phyloP scores from a whole-genome alignment of 352 stramenopile species.

The Lagenidium sp. region DNA sequence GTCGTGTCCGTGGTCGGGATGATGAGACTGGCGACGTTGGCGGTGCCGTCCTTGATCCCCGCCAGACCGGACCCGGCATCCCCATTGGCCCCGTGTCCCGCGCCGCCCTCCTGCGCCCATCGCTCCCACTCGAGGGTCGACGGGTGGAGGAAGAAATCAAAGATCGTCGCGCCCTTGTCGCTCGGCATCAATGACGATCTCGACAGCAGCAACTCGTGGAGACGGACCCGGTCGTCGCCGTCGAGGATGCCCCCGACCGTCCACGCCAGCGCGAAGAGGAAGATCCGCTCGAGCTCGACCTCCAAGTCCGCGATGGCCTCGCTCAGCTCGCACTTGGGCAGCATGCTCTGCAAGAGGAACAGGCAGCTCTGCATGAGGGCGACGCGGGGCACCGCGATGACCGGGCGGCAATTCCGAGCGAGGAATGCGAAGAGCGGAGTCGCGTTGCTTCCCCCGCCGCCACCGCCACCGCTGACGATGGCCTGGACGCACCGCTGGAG shows the following conservation, averaged over 20 bases:
- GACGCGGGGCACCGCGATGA: constrained; percentile 63
- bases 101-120: constrained; percentile 42
- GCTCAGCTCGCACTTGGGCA: constrained; percentile 51
- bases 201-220: constrained; percentile 59
- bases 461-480: constrained; percentile 34
- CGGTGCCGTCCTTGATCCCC: constrained; percentile 12
- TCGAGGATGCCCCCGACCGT: constrained; percentile 80
- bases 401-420: constrained; percentile 34
- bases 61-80: no score
- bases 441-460: no score
- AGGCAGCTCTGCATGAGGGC: constrained; percentile 74
- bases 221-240: constrained; percentile 56
- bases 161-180: constrained; percentile 50
- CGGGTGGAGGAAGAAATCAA: constrained; percentile 87
- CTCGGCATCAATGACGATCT: constrained; percentile 5
- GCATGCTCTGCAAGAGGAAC: constrained; percentile 45
- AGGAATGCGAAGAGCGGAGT: constrained; percentile 65
- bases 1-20: constrained; percentile 84
- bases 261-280: constrained; percentile 82
- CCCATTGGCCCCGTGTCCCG: neutral
- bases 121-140: constrained; percentile 88
- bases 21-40: constrained; percentile 78
- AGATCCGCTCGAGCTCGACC: constrained; percentile 75
- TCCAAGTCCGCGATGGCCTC: constrained; percentile 33
- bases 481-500: constrained; percentile 33